Percentiles rank a stretch among this genome's conserved stretches.
These are phyloP conservation scores for Talaromyces albobiverticillius DNA, from an alignment of 2,329 filamentous ascomycete species.

Conservation along the genomic window DNA sequence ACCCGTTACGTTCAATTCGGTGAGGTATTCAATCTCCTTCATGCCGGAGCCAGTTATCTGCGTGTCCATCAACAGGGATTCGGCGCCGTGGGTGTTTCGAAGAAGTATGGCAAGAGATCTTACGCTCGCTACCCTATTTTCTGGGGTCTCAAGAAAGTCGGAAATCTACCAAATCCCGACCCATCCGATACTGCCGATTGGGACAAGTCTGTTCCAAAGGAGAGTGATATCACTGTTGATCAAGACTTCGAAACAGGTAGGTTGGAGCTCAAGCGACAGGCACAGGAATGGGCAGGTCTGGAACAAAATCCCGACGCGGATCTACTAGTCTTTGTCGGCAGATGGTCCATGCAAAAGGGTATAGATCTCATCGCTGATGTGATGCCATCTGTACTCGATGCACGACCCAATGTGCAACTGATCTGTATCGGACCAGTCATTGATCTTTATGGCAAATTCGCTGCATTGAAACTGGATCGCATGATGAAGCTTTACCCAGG, in stretches of 20 bases:
- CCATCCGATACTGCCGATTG: slow-evolving; percentile 63
- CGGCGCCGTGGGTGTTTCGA: slow-evolving; percentile 65
- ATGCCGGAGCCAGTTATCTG: slow-evolving; percentile 65
- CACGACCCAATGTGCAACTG: slow-evolving; percentile 58
- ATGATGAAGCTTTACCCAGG: slow-evolving; percentile 66
- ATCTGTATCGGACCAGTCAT: slow-evolving; percentile 65
- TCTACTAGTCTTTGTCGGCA: slow-evolving; percentile 65
- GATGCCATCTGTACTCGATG: slow-evolving; percentile 61
- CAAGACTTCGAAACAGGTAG: slow-evolving; percentile 53
- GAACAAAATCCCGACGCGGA: slow-evolving; percentile 61
- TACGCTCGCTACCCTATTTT: slow-evolving; percentile 67
- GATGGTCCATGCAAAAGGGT: slow-evolving; percentile 69
- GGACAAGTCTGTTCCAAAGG: slow-evolving; percentile 53
- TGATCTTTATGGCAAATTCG: slow-evolving; percentile 66
- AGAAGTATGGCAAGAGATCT: slow-evolving; percentile 66
- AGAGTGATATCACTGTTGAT: slow-evolving; percentile 52
- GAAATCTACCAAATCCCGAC: slow-evolving; percentile 63
- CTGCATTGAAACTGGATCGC: slow-evolving; percentile 61
- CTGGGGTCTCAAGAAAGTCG: slow-evolving; percentile 63
- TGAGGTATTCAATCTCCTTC: slow-evolving; percentile 66
- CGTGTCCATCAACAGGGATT: slow-evolving; percentile 66
- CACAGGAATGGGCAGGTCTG: slow-evolving; percentile 66
- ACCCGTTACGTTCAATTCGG: slow-evolving; percentile 65
- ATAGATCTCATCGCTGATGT: slow-evolving; percentile 67
- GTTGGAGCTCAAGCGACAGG: slow-evolving; percentile 56